phyloP scores from a whole-genome alignment of 225 moss, liverwort and hornwort species.

The Marchantia paleacea region DNA sequence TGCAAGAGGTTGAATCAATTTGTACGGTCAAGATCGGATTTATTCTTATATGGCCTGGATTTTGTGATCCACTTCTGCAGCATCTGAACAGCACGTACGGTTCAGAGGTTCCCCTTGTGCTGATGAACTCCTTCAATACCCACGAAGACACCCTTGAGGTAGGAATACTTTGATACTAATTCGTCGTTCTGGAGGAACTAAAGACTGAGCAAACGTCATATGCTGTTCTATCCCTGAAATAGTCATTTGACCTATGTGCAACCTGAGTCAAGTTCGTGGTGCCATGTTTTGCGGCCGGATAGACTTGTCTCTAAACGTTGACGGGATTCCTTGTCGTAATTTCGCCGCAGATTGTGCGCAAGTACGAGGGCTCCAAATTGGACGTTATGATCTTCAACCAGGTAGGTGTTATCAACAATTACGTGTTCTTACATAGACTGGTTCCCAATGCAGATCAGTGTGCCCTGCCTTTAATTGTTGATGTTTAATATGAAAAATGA shows the following conservation, averaged over 20 bases:
- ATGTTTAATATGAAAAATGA: too few relatives aligned
- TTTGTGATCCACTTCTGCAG: conserved; percentile 43
- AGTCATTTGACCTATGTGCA: neutral
- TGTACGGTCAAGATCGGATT: too few relatives aligned
- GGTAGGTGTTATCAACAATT: conserved; percentile 35
- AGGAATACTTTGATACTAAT: neutral
- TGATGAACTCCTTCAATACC: conserved; percentile 99
- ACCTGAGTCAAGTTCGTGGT: neutral
- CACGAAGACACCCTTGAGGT: conserved; percentile 91
- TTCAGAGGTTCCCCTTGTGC: conserved; percentile 79
- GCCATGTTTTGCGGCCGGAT: neutral
- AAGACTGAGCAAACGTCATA: too few relatives aligned
- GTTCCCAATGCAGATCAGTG: neutral
- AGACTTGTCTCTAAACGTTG: neutral
- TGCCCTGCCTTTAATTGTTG: too few relatives aligned
- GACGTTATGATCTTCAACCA: conserved; percentile 90
- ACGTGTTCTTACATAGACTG: neutral
- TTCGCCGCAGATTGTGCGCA: conserved; percentile 63
- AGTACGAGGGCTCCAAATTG: conserved; percentile 76
- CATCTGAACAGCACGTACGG: conserved; percentile 66
- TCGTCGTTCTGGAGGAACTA: neutral
- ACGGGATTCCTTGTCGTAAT: neutral
- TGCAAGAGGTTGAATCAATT: too few relatives aligned
- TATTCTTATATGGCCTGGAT: too few relatives aligned
- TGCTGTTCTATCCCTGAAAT: neutral